Conservation (phyloP, 306 rosid genomes). For the Dalbergia oliveri region DNA sequence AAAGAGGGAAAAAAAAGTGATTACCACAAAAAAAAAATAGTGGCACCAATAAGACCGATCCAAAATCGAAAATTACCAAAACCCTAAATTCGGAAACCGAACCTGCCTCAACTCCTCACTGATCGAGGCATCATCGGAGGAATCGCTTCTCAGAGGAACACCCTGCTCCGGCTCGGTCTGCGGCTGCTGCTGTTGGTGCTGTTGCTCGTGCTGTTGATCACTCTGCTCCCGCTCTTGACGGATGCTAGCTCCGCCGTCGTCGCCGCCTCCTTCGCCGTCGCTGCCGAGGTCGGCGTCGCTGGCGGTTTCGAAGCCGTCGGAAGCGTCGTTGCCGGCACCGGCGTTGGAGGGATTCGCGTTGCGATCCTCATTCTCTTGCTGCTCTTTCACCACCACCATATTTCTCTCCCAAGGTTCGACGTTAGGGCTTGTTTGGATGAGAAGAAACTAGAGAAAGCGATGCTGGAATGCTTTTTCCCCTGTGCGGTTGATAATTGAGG, state of each 20-base stretch:
- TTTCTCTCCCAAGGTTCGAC: slow-evolving; percentile 29
- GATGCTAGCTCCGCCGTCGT: slow-evolving; percentile 2
- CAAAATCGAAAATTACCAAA: neutral
- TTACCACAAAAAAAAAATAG: neutral
- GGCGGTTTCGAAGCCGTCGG: slow-evolving; percentile 61
- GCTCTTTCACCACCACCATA: slow-evolving; percentile 45
- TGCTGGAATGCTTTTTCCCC: neutral
- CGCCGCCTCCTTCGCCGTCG: slow-evolving; percentile 23
- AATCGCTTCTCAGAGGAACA: slow-evolving; percentile 26
- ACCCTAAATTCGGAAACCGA: slow-evolving; percentile 15
- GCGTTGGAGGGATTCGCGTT: slow-evolving; percentile 28
- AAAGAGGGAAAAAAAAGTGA: neutral
- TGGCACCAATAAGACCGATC: neutral
- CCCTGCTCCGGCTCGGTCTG: slow-evolving; percentile 27
- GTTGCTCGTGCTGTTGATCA: neutral
- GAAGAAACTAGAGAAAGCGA: neutral
- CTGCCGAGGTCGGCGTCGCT: slow-evolving; percentile 51
- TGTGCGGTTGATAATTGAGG: neutral
- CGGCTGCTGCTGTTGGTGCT: neutral
- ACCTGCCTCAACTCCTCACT: slow-evolving; percentile 48
- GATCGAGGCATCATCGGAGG: slow-evolving; percentile 42
- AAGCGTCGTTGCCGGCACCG: slow-evolving; percentile 34
- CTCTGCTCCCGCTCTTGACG: neutral
- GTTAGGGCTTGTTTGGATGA: slow-evolving; percentile 26
- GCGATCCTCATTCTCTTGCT: slow-evolving; percentile 28